These are phyloP conservation scores for Colletotrichum graminicola DNA, from an alignment of 2,329 filamentous ascomycete genomes.

Conservation along the genomic window DNA sequence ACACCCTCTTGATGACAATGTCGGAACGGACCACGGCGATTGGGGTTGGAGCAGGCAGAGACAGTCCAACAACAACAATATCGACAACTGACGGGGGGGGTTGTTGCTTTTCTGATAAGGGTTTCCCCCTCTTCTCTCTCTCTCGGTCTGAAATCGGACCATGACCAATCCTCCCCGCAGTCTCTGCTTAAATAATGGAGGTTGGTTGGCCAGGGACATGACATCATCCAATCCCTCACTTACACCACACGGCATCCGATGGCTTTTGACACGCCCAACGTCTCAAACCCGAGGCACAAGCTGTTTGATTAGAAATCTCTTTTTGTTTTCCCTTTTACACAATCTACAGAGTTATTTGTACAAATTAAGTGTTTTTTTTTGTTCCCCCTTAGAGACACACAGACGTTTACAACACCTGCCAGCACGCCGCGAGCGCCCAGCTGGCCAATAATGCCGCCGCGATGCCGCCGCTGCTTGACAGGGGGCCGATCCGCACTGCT, in stretches of 20 bases:
- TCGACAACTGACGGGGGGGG: no score
- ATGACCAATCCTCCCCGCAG: neutral
- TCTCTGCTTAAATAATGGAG: slow-evolving; percentile 12
- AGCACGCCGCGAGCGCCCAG: neutral
- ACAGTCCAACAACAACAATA: no score
- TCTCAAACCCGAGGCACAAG: slow-evolving; percentile 7
- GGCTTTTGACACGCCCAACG: slow-evolving; percentile 20
- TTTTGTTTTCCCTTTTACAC: neutral
- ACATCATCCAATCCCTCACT: slow-evolving; percentile 40
- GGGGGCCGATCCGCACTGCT: neutral
- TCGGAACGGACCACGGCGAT: fast-evolving
- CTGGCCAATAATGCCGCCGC: neutral
- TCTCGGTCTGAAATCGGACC: slow-evolving; percentile 29
- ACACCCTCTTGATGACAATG: neutral
- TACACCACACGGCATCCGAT: slow-evolving; percentile 17
- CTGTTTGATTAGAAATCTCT: neutral
- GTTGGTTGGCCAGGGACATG: slow-evolving; percentile 10
- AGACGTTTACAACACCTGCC: neutral
- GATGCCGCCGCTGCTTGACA: neutral
- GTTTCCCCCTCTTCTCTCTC: neutral
- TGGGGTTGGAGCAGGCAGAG: fast-evolving
- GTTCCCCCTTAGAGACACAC: neutral
- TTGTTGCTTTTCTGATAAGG: neutral
- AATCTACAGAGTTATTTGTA: neutral
- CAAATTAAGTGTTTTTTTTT: no score